Evolutionary conservation across 1,139 yeast genomes (phyloP).

Genomic region (Taphrina communis): DNA sequence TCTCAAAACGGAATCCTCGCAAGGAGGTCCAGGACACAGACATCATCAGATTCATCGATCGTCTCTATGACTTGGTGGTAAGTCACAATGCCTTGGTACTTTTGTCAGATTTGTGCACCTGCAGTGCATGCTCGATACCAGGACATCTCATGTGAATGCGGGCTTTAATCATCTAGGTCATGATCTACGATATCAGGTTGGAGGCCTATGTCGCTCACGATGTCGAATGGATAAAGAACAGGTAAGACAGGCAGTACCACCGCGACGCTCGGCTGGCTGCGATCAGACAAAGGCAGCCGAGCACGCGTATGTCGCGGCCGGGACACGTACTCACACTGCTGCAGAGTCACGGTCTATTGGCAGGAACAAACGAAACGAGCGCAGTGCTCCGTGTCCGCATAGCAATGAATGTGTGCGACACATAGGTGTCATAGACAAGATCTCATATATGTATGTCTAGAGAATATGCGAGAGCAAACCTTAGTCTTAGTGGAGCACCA

Average conservation of each 20-base stretch:
- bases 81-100: neutral
- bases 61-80: conserved; percentile 35
- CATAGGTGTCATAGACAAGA: too few species aligned
- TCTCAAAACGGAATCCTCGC: conserved; percentile 20
- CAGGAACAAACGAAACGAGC: conserved; percentile 3
- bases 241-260: conserved; percentile 2
- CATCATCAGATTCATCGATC: conserved; percentile 26
- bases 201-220: conserved; percentile 23
- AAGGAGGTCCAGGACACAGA: conserved; percentile 18
- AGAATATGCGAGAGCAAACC: too few species aligned
- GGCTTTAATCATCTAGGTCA: conserved; percentile 1
- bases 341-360: neutral
- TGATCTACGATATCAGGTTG: conserved; percentile 25
- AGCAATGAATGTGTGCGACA: too few species aligned
- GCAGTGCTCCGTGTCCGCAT: neutral
- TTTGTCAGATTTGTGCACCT: too few species aligned
- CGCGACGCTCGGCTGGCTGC: neutral
- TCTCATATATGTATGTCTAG: too few species aligned
- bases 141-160: too few species aligned
- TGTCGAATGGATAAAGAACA: conserved; percentile 33
- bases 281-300: neutral
- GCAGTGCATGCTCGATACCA: too few species aligned
- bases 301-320: neutral
- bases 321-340: neutral
- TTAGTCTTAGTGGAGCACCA: too few species aligned